Conservation (phyloP, 2,329 filamentous ascomycete genomes). For the Fusarium penzigii region DNA sequence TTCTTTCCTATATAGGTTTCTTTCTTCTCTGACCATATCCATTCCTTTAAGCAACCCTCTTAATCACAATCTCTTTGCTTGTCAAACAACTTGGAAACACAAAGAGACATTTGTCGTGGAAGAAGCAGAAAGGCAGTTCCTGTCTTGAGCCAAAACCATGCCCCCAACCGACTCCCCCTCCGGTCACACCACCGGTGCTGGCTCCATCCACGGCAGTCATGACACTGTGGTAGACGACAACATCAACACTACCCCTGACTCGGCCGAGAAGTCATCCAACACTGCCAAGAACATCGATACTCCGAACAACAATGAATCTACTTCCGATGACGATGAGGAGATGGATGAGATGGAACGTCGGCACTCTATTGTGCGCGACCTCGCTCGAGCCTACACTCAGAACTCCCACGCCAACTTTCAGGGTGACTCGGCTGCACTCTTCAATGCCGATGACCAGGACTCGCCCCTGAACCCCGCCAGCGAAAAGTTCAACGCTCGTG, state of each 20-base stretch:
- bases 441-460: constrained; percentile 21
- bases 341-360: constrained; percentile 19
- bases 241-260: neutral
- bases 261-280: constrained; percentile 11
- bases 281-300: constrained; percentile 2
- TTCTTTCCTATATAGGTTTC: neutral
- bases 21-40: neutral
- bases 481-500: constrained; percentile 51
- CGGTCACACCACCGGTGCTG: constrained; percentile 9
- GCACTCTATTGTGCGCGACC: constrained; percentile 22
- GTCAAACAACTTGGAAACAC: too few species aligned
- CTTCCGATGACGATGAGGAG: constrained; percentile 6
- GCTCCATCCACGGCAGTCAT: constrained; percentile 17
- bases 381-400: constrained; percentile 18
- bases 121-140: neutral
- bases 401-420: constrained; percentile 12
- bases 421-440: constrained; percentile 17
- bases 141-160: constrained; percentile 15
- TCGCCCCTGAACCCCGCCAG: constrained; percentile 52
- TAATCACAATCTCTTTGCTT: too few species aligned
- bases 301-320: neutral
- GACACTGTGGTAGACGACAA: constrained; percentile 17
- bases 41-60: neutral
- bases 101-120: too few species aligned
- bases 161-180: constrained; percentile 7